Conservation (phyloP, 2,329 filamentous ascomycete species). For the Cryphonectria carpinicola region DNA sequence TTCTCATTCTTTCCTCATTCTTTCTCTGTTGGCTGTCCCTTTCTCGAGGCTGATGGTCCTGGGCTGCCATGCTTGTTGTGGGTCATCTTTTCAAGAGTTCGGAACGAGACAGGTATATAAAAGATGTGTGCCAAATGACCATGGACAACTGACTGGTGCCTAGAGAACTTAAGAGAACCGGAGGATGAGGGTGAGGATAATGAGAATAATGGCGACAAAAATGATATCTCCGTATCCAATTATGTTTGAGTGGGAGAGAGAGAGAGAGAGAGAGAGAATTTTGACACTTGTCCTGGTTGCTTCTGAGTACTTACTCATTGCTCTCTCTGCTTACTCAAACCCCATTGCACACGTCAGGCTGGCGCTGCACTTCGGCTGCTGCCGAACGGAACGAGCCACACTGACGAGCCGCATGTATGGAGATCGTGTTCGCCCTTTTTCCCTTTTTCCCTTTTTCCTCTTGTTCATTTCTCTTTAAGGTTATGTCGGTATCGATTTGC, state of each 20-base stretch:
- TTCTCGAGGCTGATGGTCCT: too few relatives aligned
- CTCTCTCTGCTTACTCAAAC: background rate
- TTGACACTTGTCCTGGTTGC: background rate
- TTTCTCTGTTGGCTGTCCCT: background rate
- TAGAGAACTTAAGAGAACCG: background rate
- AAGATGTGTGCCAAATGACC: too few relatives aligned
- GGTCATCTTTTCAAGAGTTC: too few relatives aligned
- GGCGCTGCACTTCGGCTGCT: constrained; percentile 2
- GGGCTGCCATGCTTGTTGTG: too few relatives aligned
- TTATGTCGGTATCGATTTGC: background rate
- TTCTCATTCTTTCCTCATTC: background rate
- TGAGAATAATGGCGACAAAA: background rate
- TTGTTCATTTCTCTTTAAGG: background rate
- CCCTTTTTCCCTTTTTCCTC: background rate
- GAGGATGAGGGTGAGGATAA: background rate
- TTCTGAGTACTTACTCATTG: background rate
- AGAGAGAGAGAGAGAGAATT: background rate
- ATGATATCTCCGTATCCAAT: background rate
- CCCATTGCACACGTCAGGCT: background rate
- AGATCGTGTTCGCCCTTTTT: background rate
- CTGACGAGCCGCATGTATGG: constrained; percentile 7
- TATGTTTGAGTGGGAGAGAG: background rate
- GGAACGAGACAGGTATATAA: too few relatives aligned
- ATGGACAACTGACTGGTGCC: too few relatives aligned
- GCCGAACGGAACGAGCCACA: constrained; percentile 8